A percentile compares a stretch with the other conserved stretches of the same genome.
phyloP scores from a whole-genome alignment of 768 basidiomycete species.

The Tricholoma furcatifolium region DNA sequence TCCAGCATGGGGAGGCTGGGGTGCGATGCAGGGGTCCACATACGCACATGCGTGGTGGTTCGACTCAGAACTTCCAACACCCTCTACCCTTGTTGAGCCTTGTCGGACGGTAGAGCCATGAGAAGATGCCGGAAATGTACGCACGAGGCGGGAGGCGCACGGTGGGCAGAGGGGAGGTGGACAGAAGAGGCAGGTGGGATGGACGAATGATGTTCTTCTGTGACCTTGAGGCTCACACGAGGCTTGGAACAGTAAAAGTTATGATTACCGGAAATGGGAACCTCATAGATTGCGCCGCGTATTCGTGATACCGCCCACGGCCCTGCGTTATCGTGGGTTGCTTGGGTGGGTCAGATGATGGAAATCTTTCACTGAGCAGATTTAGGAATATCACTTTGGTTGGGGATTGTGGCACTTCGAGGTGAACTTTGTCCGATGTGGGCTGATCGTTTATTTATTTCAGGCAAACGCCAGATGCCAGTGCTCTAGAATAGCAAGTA shows the following conservation, averaged over 20 bases:
- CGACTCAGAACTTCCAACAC: not conserved
- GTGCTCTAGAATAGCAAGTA: too few species aligned
- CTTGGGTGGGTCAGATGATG: slow-evolving; percentile 10
- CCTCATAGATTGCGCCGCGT: slow-evolving; percentile 2
- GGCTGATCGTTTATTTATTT: not conserved
- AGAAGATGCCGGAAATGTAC: slow-evolving; percentile 5
- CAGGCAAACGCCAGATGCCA: too few species aligned
- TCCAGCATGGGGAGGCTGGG: slow-evolving; percentile 6
- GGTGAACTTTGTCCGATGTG: not conserved
- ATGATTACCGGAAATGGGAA: slow-evolving; percentile 6
- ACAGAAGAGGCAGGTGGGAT: slow-evolving; percentile 1
- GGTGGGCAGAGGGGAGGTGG: slow-evolving; percentile 7
- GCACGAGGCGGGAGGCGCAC: slow-evolving; percentile 18
- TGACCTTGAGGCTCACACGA: slow-evolving; percentile 13
- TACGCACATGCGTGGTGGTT: not conserved
- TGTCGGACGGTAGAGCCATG: not conserved
- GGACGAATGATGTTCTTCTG: slow-evolving; percentile 2
- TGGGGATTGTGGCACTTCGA: not conserved
- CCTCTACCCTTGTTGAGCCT: not conserved
- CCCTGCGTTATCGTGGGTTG: slow-evolving; percentile 8
- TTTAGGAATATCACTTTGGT: not conserved
- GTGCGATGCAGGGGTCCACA: slow-evolving; percentile 5
- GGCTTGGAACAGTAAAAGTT: not conserved
- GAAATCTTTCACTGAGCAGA: not conserved
- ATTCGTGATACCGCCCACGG: not conserved